Conservation (phyloP, 2,329 filamentous ascomycete species). For the Westerdykella sp. region DNA sequence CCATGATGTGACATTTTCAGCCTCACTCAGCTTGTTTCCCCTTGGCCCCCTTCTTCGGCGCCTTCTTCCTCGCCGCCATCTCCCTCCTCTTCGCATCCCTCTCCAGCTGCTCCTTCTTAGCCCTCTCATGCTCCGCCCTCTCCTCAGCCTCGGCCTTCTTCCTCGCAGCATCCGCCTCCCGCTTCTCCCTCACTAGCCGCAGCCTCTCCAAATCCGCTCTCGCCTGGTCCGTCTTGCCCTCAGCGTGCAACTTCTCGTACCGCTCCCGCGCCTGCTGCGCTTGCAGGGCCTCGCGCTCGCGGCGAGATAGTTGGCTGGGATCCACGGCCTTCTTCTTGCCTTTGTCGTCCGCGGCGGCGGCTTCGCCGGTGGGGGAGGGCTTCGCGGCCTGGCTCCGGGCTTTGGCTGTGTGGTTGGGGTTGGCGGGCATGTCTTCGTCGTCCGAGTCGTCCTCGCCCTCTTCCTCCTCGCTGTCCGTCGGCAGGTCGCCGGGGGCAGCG, state of each 20-base stretch:
- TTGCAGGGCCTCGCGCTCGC: constrained; percentile 73
- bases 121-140: constrained; percentile 52
- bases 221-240: constrained; percentile 95
- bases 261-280: constrained; percentile 82
- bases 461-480: constrained; percentile 61
- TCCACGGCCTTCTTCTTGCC: constrained; percentile 48
- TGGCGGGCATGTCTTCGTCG: constrained; percentile 65
- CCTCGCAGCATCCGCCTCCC: constrained; percentile 73
- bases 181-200: constrained; percentile 73
- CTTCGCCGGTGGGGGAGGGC: constrained; percentile 43
- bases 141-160: constrained; percentile 63
- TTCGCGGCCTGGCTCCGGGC: constrained; percentile 60
- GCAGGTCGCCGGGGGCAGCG: constrained; percentile 80
- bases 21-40: not conserved
- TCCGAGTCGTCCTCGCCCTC: constrained; percentile 48
- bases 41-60: constrained; percentile 11
- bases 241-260: constrained; percentile 85
- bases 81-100: constrained; percentile 45
- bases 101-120: constrained; percentile 44
- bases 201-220: constrained; percentile 82
- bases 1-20: too few relatives aligned
- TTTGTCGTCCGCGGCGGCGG: constrained; percentile 53
- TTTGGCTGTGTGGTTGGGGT: constrained; percentile 75
- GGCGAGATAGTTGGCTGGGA: constrained; percentile 54
- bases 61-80: constrained; percentile 42